A percentile compares a stretch with the other conserved stretches of the same genome.
phyloP scores from a whole-genome alignment of 768 basidiomycete genomes.

The Lactifluus volemus region DNA sequence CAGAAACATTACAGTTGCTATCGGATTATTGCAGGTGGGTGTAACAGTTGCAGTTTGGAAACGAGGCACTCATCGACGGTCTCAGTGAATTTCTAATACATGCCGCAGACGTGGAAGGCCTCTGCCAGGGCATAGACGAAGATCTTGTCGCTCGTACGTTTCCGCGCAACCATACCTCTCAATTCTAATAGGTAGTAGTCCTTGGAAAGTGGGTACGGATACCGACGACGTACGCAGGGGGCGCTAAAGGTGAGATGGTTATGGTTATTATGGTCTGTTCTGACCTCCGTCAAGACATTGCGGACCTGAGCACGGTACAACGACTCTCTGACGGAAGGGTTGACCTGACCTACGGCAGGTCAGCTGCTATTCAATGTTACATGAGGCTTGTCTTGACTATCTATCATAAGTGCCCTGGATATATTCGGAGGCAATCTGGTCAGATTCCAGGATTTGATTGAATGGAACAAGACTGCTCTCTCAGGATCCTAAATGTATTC shows the following conservation, averaged over 20 bases:
- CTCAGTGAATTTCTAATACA: conserved; percentile 87
- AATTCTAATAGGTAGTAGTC: conserved; percentile 35
- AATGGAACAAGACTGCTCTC: conserved; percentile 16
- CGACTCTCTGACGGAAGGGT: conserved; percentile 73
- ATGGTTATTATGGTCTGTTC: background rate
- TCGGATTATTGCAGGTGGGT: conserved; percentile 73
- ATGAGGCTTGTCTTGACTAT: background rate
- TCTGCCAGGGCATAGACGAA: conserved; percentile 94
- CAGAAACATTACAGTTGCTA: conserved; percentile 72
- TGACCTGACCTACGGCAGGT: conserved; percentile 84
- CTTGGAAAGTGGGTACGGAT: conserved; percentile 88
- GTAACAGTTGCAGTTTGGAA: background rate
- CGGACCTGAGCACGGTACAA: conserved; percentile 76
- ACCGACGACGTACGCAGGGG: conserved; percentile 95
- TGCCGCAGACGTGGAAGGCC: conserved; percentile 97
- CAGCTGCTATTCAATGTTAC: background rate
- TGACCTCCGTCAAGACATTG: conserved; percentile 43
- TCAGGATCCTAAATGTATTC: conserved; percentile 25
- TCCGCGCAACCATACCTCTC: conserved; percentile 8
- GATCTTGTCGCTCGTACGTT: conserved; percentile 64
- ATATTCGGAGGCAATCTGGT: conserved; percentile 65
- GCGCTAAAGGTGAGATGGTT: conserved; percentile 64
- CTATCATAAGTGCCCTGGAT: conserved; percentile 43
- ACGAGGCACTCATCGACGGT: conserved; percentile 1
- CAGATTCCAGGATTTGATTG: conserved; percentile 46